These are phyloP conservation scores for Pulveroboletus frians DNA, from an alignment of 768 basidiomycete genomes.

Conservation along the genomic window DNA sequence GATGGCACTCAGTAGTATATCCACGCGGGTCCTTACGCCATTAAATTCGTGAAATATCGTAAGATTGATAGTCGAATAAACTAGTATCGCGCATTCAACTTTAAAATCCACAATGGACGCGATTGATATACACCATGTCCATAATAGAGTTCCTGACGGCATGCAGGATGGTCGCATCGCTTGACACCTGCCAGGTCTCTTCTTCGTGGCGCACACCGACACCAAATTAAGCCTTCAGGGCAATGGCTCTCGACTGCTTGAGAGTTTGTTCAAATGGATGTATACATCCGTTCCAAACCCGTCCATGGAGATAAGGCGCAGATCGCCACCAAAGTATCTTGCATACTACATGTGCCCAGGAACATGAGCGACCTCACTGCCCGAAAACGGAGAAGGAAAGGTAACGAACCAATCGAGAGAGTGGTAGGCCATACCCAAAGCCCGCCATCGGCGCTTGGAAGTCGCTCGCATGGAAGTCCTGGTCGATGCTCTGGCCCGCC, in stretches of 20 bases:
- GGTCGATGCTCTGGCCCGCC: constrained; percentile 65
- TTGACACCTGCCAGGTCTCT: neutral
- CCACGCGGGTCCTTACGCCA: neutral
- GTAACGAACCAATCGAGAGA: constrained; percentile 76
- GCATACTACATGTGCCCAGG: constrained; percentile 57
- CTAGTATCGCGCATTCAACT: constrained; percentile 1
- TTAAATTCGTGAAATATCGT: neutral
- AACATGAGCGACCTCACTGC: constrained; percentile 25
- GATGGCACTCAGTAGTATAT: neutral
- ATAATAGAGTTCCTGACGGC: neutral
- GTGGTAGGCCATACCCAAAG: constrained; percentile 89
- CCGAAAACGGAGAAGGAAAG: constrained; percentile 60
- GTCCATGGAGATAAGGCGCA: constrained; percentile 95
- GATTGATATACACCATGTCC: constrained; percentile 3
- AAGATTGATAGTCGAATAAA: neutral
- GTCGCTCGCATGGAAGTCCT: constrained; percentile 74
- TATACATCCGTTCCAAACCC: constrained; percentile 96
- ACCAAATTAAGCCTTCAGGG: constrained; percentile 9
- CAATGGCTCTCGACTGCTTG: constrained; percentile 37
- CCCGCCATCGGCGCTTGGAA: constrained; percentile 99
- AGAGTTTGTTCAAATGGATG: constrained; percentile 83
- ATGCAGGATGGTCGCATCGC: neutral
- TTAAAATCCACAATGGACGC: neutral
- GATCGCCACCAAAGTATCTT: constrained; percentile 90
- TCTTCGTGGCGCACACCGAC: neutral